These are phyloP conservation scores for Solanum phureja DNA, from an alignment of 257 asterid species.

Conservation along the genomic window DNA sequence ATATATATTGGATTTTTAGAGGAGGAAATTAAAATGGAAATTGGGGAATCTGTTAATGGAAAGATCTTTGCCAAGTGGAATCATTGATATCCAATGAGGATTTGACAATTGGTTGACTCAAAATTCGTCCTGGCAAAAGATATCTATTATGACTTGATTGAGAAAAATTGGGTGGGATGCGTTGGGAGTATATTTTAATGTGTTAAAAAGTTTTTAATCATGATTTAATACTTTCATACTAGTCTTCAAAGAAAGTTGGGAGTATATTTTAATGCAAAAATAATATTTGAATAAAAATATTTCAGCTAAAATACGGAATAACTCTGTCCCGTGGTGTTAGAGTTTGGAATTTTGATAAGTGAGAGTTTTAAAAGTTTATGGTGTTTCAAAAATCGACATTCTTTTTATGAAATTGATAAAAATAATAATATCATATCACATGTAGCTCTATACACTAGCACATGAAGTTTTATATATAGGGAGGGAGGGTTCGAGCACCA, in stretches of 20 bases:
- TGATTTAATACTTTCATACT: no score
- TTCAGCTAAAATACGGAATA: no score
- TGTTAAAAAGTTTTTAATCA: no score
- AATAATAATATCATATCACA: no score
- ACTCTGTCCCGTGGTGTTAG: neutral
- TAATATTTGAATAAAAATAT: neutral
- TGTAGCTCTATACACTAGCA: no score
- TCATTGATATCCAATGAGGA: conserved; percentile 11
- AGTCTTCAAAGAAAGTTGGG: no score
- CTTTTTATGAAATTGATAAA: neutral
- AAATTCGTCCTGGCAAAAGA: neutral
- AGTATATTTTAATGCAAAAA: no score
- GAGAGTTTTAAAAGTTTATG: neutral
- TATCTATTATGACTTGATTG: neutral
- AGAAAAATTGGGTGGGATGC: neutral
- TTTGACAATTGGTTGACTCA: conserved; percentile 7
- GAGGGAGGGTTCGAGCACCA: no score
- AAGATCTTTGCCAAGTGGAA: conserved; percentile 18
- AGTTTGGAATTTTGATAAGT: neutral
- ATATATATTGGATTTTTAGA: neutral
- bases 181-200: neutral
- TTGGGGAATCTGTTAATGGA: neutral
- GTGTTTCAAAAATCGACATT: neutral
- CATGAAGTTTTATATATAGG: no score
- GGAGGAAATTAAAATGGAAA: neutral